Evolutionary conservation across 2,329 filamentous ascomycete species (phyloP).

Genomic region (Aspergillus neoniger): DNA sequence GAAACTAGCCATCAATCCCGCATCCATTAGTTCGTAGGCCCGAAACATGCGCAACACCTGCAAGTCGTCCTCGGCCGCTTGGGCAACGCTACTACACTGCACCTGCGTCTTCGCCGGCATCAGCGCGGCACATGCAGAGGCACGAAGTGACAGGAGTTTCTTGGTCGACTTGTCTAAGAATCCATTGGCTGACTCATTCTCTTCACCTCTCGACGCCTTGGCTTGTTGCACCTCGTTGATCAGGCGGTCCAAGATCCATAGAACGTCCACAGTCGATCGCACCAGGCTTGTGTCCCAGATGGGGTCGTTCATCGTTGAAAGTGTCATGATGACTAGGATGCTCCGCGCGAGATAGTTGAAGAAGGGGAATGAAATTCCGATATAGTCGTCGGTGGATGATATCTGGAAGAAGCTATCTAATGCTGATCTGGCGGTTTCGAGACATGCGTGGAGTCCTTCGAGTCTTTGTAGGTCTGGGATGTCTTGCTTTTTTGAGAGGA

Average conservation of each 20-base stretch:
- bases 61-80: too few relatives aligned
- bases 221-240: not conserved
- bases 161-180: too few relatives aligned
- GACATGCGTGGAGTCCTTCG: not conserved
- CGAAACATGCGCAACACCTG: too few relatives aligned
- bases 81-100: too few relatives aligned
- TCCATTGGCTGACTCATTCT: too few relatives aligned
- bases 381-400: not conserved
- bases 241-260: not conserved
- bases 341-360: not conserved
- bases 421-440: not conserved
- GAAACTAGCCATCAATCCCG: too few relatives aligned
- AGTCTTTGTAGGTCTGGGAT: not conserved
- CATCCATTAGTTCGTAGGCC: too few relatives aligned
- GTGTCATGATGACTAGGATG: not conserved
- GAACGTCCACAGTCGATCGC: not conserved
- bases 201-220: too few relatives aligned
- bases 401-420: not conserved
- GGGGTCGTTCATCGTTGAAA: not conserved
- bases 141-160: too few relatives aligned
- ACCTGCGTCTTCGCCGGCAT: too few relatives aligned
- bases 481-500: not conserved
- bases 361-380: not conserved
- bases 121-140: too few relatives aligned
- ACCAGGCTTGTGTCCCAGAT: not conserved